phyloP scores from a whole-genome alignment of 176 grass and related monocot genomes.

The Oryza punctata region DNA sequence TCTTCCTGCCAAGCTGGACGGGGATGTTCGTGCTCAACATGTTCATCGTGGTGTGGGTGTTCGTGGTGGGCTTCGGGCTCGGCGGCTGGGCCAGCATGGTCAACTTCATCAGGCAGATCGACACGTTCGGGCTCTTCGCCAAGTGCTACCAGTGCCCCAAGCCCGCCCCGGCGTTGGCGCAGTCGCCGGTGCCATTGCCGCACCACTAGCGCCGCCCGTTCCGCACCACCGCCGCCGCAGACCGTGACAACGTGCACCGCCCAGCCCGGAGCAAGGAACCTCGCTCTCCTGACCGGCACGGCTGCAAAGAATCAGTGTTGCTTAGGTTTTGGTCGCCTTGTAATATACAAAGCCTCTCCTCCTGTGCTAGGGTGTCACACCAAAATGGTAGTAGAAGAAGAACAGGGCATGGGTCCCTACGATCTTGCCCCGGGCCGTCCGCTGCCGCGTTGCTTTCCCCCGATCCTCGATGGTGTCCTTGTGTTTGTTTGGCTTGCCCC shows the following conservation, averaged over 20 bases:
- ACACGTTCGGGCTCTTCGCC: conserved; percentile 89
- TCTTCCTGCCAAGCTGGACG: conserved; percentile 82
- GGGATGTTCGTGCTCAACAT: conserved; percentile 73
- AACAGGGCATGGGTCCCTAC: conserved; percentile 24
- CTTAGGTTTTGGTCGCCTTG: conserved; percentile 66
- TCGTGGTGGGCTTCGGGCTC: conserved; percentile 82
- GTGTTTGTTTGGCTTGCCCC: conserved; percentile 58
- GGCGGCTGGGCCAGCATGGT: conserved; percentile 87
- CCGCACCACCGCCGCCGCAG: background rate
- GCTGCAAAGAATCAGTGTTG: conserved; percentile 26
- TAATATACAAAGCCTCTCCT: conserved; percentile 49
- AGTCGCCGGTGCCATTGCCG: conserved; percentile 35
- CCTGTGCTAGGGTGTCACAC: conserved; percentile 32
- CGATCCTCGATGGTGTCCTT: conserved; percentile 29
- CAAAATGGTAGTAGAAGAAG: conserved; percentile 33
- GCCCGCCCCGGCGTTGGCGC: background rate
- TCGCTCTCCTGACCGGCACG: background rate
- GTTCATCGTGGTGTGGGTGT: conserved; percentile 85
- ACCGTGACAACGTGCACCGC: background rate
- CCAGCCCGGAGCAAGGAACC: conserved; percentile 9
- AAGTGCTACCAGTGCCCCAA: conserved; percentile 94
- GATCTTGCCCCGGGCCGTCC: conserved; percentile 24
- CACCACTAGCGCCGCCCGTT: conserved; percentile 35
- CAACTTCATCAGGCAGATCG: conserved; percentile 76
- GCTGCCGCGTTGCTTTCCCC: conserved; percentile 31